Conservation (phyloP, 179 eudicot genomes). For the Drosera spatulata region DNA sequence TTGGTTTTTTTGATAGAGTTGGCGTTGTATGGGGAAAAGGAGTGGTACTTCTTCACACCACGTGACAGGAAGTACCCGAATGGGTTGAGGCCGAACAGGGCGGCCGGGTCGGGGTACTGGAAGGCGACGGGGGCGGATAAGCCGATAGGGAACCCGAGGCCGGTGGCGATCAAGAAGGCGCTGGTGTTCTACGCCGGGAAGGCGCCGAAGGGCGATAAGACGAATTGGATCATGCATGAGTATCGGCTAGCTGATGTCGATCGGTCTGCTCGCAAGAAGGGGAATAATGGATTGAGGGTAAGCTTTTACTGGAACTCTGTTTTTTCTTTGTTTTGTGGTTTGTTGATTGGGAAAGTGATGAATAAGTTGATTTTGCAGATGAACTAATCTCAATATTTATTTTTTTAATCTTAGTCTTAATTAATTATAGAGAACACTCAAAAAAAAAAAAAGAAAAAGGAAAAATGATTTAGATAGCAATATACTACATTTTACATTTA, state of each 20-base stretch:
- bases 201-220: constrained; percentile 27
- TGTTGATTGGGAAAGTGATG: no score
- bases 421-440: no score
- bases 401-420: no score
- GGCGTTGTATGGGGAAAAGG: constrained; percentile 29
- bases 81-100: constrained; percentile 73
- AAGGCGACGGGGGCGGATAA: constrained; percentile 28
- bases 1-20: constrained; percentile 13
- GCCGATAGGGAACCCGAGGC: constrained; percentile 54
- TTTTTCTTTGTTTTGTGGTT: background rate
- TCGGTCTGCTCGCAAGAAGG: constrained; percentile 59
- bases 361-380: no score
- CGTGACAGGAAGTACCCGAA: constrained; percentile 74
- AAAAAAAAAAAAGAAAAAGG: no score
- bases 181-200: constrained; percentile 24
- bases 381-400: no score
- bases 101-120: constrained; percentile 43
- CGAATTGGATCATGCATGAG: constrained; percentile 46
- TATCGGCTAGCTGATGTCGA: constrained; percentile 75
- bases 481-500: no score
- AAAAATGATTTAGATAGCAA: no score
- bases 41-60: constrained; percentile 41
- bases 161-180: constrained; percentile 41
- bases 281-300: constrained; percentile 50
- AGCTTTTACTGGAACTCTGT: background rate